These are phyloP conservation scores for Fusarium udum DNA, from an alignment of 2,329 filamentous ascomycete genomes.

Conservation along the genomic window DNA sequence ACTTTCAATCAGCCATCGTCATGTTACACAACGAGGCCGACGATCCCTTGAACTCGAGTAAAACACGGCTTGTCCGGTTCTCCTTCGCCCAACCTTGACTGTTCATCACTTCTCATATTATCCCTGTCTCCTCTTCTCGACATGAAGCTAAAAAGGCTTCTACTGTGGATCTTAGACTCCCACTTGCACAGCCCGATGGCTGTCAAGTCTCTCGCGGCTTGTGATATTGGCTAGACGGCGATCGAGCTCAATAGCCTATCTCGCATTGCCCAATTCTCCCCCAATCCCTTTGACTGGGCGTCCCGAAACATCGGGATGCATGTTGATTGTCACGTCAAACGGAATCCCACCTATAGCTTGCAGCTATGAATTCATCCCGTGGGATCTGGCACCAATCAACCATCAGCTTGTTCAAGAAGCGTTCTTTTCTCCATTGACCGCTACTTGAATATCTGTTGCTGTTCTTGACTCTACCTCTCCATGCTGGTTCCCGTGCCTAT, in stretches of 20 bases:
- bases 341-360: not conserved
- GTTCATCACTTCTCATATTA: not conserved
- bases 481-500: constrained; percentile 15
- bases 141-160: not conserved
- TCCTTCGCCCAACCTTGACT: not conserved
- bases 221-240: not conserved
- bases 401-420: not conserved
- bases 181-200: not conserved
- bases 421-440: constrained; percentile 32
- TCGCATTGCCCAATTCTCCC: not conserved
- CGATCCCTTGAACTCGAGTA: not conserved
- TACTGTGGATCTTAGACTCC: constrained; percentile 7
- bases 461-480: constrained; percentile 13
- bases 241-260: constrained; percentile 3
- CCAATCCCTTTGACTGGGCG: not conserved
- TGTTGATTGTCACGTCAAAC: constrained; percentile 11
- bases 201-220: not conserved
- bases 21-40: constrained; percentile 21
- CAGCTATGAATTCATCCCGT: constrained; percentile 3
- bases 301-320: not conserved
- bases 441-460: constrained; percentile 14
- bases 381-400: not conserved
- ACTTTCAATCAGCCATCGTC: not conserved
- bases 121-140: not conserved
- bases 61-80: not conserved